A percentile compares a stretch with the other conserved stretches of the same genome.
Conservation (phyloP, 768 basidiomycete genomes). For the Nidularia pulvinata region DNA sequence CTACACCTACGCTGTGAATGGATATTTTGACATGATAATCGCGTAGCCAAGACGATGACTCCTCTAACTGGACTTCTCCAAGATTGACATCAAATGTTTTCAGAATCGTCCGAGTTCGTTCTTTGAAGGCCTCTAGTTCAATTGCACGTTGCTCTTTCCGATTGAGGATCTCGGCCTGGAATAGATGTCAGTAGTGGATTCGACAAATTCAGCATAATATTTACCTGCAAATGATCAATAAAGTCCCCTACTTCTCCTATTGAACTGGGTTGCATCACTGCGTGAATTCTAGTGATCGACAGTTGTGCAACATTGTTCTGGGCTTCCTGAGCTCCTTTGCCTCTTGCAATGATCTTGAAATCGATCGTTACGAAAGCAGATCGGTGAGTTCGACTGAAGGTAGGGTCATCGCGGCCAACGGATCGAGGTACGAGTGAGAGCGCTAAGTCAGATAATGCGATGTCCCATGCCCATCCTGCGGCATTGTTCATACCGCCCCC, state of each 20-base stretch:
- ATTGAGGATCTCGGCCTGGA: conserved; percentile 69
- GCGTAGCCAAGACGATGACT: conserved; percentile 52
- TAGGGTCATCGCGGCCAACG: conserved; percentile 25
- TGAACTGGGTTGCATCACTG: conserved; percentile 93
- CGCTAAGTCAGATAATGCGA: conserved; percentile 72
- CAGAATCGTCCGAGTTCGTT: conserved; percentile 73
- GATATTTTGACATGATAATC: conserved; percentile 52
- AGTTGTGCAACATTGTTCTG: conserved; percentile 44
- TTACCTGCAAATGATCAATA: conserved; percentile 80
- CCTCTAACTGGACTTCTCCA: conserved; percentile 33
- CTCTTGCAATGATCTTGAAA: conserved; percentile 44
- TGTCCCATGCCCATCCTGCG: conserved; percentile 56
- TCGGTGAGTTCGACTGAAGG: conserved; percentile 57
- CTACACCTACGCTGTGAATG: conserved; percentile 78
- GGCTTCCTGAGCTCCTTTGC: conserved; percentile 11
- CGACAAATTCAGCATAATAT: background rate
- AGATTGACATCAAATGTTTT: conserved; percentile 70
- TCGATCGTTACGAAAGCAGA: conserved; percentile 89
- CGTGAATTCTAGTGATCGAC: conserved; percentile 76
- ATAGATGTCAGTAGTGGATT: conserved; percentile 1
- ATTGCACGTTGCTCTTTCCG: conserved; percentile 74
- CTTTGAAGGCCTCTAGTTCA: conserved; percentile 83
- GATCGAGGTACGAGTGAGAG: conserved; percentile 79
- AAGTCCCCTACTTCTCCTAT: conserved; percentile 91
- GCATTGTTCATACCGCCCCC: conserved; percentile 57